Percentiles rank a stretch among this genome's conserved stretches.
These are phyloP conservation scores for Zygnema circumcarinatum DNA, from an alignment of 139 green algal species.

Conservation along the genomic window DNA sequence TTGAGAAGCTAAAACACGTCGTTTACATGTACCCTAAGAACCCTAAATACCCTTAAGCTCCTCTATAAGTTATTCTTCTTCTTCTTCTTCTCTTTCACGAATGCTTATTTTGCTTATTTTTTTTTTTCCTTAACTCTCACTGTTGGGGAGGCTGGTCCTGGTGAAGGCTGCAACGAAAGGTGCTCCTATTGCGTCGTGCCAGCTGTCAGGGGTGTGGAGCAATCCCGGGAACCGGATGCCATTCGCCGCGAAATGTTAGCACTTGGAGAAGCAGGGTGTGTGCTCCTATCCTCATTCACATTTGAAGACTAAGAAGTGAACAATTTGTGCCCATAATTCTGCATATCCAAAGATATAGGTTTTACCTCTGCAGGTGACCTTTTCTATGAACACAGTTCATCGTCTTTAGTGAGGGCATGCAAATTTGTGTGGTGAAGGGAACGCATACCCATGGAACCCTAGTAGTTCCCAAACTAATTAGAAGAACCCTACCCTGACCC, in stretches of 20 bases:
- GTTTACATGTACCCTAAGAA: too few relatives aligned
- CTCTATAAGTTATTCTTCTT: background rate
- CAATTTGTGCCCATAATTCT: background rate
- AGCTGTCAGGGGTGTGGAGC: slow-evolving; percentile 88
- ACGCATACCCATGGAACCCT: too few relatives aligned
- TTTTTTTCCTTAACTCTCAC: slow-evolving; percentile 3
- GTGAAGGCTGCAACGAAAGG: slow-evolving; percentile 91
- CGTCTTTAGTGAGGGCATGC: too few relatives aligned
- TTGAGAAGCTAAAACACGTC: too few relatives aligned
- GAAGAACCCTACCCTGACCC: too few relatives aligned
- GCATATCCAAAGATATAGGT: background rate
- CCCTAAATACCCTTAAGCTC: too few relatives aligned
- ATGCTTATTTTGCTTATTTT: background rate
- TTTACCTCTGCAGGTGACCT: too few relatives aligned
- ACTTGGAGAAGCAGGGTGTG: slow-evolving; percentile 81
- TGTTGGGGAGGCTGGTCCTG: background rate
- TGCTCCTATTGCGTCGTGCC: slow-evolving; percentile 99
- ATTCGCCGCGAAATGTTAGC: slow-evolving; percentile 85
- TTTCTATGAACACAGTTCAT: too few relatives aligned
- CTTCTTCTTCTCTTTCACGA: background rate
- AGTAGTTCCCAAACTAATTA: too few relatives aligned
- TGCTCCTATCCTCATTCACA: background rate
- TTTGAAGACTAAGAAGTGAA: background rate
- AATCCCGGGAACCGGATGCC: slow-evolving; percentile 82
- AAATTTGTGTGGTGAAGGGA: too few relatives aligned